Evolutionary conservation across 208 protist genomes (phyloP), one percentile per base, ranked within the genome.

Genomic region (Trypanosomatidae sp.): DNA sequence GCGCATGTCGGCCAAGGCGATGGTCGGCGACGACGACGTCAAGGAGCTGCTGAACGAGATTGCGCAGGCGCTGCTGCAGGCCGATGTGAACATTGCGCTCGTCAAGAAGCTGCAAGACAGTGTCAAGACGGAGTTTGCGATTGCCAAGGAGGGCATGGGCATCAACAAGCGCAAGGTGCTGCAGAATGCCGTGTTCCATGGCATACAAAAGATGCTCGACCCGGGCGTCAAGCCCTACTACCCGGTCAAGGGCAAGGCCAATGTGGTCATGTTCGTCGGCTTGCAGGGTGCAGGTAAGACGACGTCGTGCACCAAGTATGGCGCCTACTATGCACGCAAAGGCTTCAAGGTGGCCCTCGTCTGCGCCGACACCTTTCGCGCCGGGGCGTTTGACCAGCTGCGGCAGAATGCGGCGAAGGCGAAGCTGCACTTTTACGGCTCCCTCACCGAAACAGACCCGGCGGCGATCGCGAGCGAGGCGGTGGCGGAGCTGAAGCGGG

Each of bases 201-300:
- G 94, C 23, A 71, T 99, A 3, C 88, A 77, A 57, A 83, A 86
- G 46, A 92, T 99, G 35, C 75, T 99, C 2, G 96, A 99, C 66
- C 96, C 97, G 1, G 95, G 95, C 10, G 75, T 93, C 16, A 71
- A 89, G 53, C 92, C 97, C n/a, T 99, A 90, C 64, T 61, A 90
- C 43, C 96, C 96, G 3, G 73, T 61, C 42, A 98, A 98, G 62
- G 93, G 95, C 26, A 93, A 96, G 61, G 57, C 81, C 4, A 99
- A 97, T 62, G 82, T 99, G 10, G 92, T 99, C 43, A 99, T 99
- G 97, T 99, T 99, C 74, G 97, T 99, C 1, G 98, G 98, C 33
- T 80, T 99, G 41, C 98, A 99, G 57, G 96, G 90, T 26, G 72
- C 85, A n/a, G 91, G 91, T 42, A 95, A 95, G 64, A 99, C 98